phyloP scores from a whole-genome alignment of 1,139 yeast genomes.

The Blastobotrys malaysiensis region DNA sequence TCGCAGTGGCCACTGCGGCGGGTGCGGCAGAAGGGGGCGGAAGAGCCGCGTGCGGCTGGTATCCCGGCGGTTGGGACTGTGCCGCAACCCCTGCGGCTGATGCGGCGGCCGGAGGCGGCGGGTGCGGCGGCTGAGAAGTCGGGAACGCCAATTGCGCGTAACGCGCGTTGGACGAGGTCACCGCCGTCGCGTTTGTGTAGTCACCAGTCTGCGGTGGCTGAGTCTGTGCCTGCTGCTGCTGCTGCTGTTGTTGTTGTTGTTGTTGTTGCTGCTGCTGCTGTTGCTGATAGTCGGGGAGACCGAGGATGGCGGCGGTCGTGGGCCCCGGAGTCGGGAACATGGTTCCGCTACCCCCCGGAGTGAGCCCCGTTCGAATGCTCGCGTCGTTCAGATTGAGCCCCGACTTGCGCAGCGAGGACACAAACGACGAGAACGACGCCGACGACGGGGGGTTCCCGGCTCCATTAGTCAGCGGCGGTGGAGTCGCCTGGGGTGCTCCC shows the following conservation, averaged over 20 bases:
- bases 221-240: conserved; percentile 3
- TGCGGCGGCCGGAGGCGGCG: neutral
- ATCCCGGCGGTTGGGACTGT: too few species aligned
- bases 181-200: neutral
- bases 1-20: conserved; percentile 6
- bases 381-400: conserved; percentile 19
- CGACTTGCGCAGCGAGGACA: conserved; percentile 12
- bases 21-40: conserved; percentile 10
- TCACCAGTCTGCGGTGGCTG: too few species aligned
- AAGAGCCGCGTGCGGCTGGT: conserved; percentile 6
- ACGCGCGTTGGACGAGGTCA: neutral
- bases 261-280: neutral
- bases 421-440: conserved; percentile 17
- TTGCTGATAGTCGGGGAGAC: conserved; percentile 18
- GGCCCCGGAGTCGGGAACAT: conserved; percentile 37
- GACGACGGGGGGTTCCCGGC: conserved; percentile 5
- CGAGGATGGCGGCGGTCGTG: conserved; percentile 34
- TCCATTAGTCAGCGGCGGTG: conserved; percentile 7
- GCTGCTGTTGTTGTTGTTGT: conserved; percentile 11
- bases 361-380: conserved; percentile 33
- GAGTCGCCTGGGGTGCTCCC: conserved; percentile 3
- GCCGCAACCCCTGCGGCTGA: conserved; percentile 1
- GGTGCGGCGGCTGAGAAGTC: conserved; percentile 8
- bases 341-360: conserved; percentile 35
- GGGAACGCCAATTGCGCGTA: conserved; percentile 8